Evolutionary conservation across 306 rosid species (phyloP).

Genomic region (Vigna angularis): DNA sequence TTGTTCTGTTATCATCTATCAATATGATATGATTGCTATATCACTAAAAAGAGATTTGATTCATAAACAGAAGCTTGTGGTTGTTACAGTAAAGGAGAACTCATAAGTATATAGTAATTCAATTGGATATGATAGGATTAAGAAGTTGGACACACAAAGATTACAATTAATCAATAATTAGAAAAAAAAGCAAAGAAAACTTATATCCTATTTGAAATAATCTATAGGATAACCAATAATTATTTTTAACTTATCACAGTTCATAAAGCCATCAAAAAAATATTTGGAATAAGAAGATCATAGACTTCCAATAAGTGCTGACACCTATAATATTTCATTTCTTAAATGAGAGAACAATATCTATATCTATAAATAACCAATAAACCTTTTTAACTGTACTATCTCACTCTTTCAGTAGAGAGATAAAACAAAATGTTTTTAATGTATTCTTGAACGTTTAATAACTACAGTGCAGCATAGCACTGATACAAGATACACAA

Average conservation of each 20-base stretch:
- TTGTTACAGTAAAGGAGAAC: not conserved
- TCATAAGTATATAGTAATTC: not conserved
- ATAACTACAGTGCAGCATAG: no score
- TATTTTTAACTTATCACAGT: slow-evolving; percentile 13
- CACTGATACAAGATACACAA: no score
- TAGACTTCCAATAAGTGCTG: not conserved
- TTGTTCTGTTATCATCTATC: not conserved
- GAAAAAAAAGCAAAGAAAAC: not conserved
- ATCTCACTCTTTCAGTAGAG: slow-evolving; percentile 10
- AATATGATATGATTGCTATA: not conserved
- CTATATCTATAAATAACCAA: slow-evolving; percentile 17
- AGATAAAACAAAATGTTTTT: no score
- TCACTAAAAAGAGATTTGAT: not conserved
- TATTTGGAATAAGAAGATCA: slow-evolving; percentile 16
- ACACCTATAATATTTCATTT: slow-evolving; percentile 18
- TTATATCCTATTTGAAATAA: no score
- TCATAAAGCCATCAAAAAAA: slow-evolving; percentile 33
- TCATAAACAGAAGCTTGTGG: no score
- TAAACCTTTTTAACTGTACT: slow-evolving; percentile 22
- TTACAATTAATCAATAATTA: not conserved
- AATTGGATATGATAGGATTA: not conserved
- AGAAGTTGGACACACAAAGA: not conserved
- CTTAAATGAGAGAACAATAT: slow-evolving; percentile 6
- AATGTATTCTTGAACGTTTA: no score
- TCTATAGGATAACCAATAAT: no score